phyloP scores from a whole-genome alignment of 805 yeast genomes.

The Lipomyces mesembrius region DNA sequence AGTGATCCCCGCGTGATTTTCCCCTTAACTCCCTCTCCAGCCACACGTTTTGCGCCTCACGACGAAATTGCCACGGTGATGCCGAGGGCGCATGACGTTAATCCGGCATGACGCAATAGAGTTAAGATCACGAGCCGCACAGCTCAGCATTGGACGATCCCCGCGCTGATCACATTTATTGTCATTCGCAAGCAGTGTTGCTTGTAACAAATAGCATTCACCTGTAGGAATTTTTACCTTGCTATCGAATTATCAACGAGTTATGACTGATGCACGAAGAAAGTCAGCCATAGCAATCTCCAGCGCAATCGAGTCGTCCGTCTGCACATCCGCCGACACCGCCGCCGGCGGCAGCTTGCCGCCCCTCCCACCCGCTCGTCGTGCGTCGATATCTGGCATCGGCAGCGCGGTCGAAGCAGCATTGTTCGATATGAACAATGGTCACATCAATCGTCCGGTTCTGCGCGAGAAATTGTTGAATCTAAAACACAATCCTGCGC shows the following conservation, averaged over 20 bases:
- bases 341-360: not conserved
- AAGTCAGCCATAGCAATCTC: constrained; percentile 19
- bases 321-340: not conserved
- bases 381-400: not conserved
- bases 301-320: constrained; percentile 12
- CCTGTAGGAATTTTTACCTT: no score
- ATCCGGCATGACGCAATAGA: not conserved
- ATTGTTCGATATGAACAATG: constrained; percentile 11
- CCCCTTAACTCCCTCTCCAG: not conserved
- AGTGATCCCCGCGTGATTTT: no score
- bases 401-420: constrained; percentile 24
- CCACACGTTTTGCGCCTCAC: not conserved
- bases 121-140: not conserved
- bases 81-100: not conserved
- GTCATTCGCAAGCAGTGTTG: no score
- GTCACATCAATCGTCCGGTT: constrained; percentile 46
- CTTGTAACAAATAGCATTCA: no score
- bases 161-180: no score
- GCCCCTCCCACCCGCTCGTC: not conserved
- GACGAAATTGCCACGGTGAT: not conserved
- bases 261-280: constrained; percentile 23
- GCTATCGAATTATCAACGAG: no score
- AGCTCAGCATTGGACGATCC: no score
- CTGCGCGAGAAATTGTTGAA: constrained; percentile 50
- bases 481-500: constrained; percentile 24